Percentiles rank a stretch among this genome's conserved stretches.
Evolutionary conservation across 345 rosid species (phyloP).

Genomic region (Populus nigra): DNA sequence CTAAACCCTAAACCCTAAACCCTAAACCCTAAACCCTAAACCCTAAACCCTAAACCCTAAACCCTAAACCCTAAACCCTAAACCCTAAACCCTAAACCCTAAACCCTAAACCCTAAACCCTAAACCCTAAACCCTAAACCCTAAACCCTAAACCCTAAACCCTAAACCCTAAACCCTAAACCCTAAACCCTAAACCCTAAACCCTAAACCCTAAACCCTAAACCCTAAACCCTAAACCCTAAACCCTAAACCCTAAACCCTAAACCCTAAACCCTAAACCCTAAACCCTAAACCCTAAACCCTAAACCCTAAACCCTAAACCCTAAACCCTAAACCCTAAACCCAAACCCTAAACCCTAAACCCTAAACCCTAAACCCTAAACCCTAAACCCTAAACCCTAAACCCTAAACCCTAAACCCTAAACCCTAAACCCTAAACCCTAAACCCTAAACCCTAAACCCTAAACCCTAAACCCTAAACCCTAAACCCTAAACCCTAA

Average conservation of each 20-base stretch:
- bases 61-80: slow-evolving; percentile 22
- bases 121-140: slow-evolving; percentile 18
- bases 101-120: slow-evolving; percentile 14
- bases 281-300: slow-evolving; percentile 8
- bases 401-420: slow-evolving; percentile 5
- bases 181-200: not conserved
- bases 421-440: slow-evolving; percentile 4
- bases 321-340: slow-evolving; percentile 12
- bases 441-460: slow-evolving; percentile 5
- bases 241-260: slow-evolving; percentile 12
- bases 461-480: slow-evolving; percentile 2
- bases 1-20: slow-evolving; percentile 27
- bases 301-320: slow-evolving; percentile 16
- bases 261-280: not conserved
- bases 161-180: slow-evolving; percentile 3
- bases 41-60: slow-evolving; percentile 30
- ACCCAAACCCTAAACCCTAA: slow-evolving; percentile 5
- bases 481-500: slow-evolving; percentile 13
- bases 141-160: slow-evolving; percentile 10
- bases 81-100: slow-evolving; percentile 12
- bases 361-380: slow-evolving; percentile 8
- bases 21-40: slow-evolving; percentile 34
- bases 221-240: slow-evolving; percentile 1
- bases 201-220: slow-evolving; percentile 2
- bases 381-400: slow-evolving; percentile 1